These are phyloP conservation scores for Alectoria sarmentosa DNA, from an alignment of 495 filamentous ascomycete genomes.

Conservation along the genomic window DNA sequence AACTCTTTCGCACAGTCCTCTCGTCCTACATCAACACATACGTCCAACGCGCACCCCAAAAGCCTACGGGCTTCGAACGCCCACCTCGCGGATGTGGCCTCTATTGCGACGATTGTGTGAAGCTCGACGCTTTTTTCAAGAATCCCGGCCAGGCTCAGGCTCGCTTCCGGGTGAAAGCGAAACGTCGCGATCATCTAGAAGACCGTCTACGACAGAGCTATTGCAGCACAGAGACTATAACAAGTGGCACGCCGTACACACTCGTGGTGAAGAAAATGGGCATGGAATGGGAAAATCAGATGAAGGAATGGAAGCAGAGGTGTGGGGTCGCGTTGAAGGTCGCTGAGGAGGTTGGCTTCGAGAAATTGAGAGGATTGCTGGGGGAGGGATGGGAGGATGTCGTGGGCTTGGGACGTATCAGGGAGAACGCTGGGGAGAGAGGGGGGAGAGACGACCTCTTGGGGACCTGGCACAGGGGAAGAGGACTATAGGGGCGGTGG, in stretches of 20 bases:
- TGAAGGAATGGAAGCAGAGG: neutral
- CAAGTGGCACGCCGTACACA: neutral
- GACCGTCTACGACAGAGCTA: neutral
- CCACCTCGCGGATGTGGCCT: neutral
- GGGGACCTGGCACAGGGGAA: neutral
- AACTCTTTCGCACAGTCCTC: slow-evolving; percentile 1
- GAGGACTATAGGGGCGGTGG: neutral
- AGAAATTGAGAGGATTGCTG: neutral
- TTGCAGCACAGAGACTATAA: neutral
- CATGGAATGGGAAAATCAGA: neutral
- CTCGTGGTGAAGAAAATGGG: slow-evolving; percentile 2
- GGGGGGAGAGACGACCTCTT: neutral
- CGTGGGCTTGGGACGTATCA: neutral
- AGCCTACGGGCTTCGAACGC: neutral
- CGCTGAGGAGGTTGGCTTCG: neutral
- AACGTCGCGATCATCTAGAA: neutral
- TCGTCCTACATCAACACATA: neutral
- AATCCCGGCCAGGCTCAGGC: neutral
- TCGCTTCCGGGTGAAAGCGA: neutral
- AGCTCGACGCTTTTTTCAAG: neutral
- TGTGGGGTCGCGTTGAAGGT: neutral
- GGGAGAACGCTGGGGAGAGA: too few relatives aligned
- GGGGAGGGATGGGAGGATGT: neutral
- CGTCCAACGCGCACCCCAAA: neutral
- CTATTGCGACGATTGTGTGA: neutral